Evolutionary conservation across 371 early-diverging fungal genomes (phyloP).

Genomic region (Coemansia sp.): DNA sequence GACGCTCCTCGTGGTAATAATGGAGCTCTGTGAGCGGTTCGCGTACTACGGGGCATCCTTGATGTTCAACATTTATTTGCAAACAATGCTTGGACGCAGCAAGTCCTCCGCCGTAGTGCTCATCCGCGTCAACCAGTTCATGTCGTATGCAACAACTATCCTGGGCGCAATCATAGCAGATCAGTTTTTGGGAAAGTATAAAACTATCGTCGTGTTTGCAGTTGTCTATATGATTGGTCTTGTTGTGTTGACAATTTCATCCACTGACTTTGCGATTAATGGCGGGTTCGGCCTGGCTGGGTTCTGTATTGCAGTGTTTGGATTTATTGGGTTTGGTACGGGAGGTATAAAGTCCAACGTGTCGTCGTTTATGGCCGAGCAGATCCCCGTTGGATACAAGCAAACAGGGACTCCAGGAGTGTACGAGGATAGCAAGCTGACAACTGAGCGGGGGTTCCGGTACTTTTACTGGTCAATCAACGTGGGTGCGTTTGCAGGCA

Average conservation of each 20-base stretch:
- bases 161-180: constrained; percentile 81
- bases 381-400: constrained; percentile 53
- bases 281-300: constrained; percentile 63
- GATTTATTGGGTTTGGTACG: constrained; percentile 80
- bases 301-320: constrained; percentile 61
- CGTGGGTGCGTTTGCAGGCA: constrained; percentile 67
- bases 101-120: constrained; percentile 43
- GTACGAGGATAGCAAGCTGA: constrained; percentile 56
- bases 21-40: constrained; percentile 70
- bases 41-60: constrained; percentile 74
- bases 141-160: constrained; percentile 78
- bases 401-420: constrained; percentile 45
- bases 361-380: constrained; percentile 72
- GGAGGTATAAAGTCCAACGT: constrained; percentile 88
- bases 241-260: constrained; percentile 63
- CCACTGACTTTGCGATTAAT: constrained; percentile 58
- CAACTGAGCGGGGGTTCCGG: constrained; percentile 61
- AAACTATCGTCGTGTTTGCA: constrained; percentile 70
- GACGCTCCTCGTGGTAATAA: constrained; percentile 42
- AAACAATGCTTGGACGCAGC: constrained; percentile 19
- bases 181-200: constrained; percentile 78
- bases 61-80: constrained; percentile 67
- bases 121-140: constrained; percentile 55
- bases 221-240: constrained; percentile 69
- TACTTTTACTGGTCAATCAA: constrained; percentile 86